Evolutionary conservation across 164 flowering plant species (phyloP).

Genomic region (Kingdonia uniflora): DNA sequence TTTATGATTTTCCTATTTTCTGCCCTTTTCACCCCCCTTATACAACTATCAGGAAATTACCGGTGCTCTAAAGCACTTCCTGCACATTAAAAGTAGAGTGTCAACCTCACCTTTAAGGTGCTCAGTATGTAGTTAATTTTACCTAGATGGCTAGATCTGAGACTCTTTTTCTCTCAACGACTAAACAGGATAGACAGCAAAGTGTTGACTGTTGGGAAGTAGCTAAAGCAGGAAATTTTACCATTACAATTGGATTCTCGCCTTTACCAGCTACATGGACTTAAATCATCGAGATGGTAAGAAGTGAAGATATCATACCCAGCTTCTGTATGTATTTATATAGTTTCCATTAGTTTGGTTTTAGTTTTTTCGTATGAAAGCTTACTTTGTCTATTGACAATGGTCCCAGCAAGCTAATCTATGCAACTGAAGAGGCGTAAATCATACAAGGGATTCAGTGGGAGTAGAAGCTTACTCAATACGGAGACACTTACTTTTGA

Average conservation of each 20-base stretch:
- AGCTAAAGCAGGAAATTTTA: constrained; percentile 50
- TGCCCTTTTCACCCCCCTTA: too few relatives aligned
- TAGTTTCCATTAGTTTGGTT: neutral
- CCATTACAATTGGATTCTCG: constrained; percentile 62
- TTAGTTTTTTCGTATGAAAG: constrained; percentile 4
- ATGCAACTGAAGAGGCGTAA: constrained; percentile 39
- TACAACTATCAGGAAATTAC: too few relatives aligned
- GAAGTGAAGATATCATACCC: constrained; percentile 99
- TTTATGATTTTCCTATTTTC: too few relatives aligned
- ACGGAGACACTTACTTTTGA: constrained; percentile 81
- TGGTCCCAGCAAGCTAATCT: constrained; percentile 81
- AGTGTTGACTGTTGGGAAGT: constrained; percentile 58
- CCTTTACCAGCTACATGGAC: constrained; percentile 50
- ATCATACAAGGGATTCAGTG: constrained; percentile 18
- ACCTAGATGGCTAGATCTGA: too few relatives aligned
- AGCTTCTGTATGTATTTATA: constrained; percentile 78
- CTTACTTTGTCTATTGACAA: constrained; percentile 7
- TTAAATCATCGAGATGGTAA: constrained; percentile 63
- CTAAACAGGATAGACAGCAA: constrained; percentile 27
- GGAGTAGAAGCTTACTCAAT: constrained; percentile 62
- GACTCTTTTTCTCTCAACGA: constrained; percentile 3
- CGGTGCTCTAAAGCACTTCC: too few relatives aligned
- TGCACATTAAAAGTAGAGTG: too few relatives aligned
- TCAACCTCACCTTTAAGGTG: too few relatives aligned
- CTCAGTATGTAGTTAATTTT: too few relatives aligned